Evolutionary conservation across 2,329 filamentous ascomycete genomes (phyloP).

Genomic region (Daldinia eschscholtzii): DNA sequence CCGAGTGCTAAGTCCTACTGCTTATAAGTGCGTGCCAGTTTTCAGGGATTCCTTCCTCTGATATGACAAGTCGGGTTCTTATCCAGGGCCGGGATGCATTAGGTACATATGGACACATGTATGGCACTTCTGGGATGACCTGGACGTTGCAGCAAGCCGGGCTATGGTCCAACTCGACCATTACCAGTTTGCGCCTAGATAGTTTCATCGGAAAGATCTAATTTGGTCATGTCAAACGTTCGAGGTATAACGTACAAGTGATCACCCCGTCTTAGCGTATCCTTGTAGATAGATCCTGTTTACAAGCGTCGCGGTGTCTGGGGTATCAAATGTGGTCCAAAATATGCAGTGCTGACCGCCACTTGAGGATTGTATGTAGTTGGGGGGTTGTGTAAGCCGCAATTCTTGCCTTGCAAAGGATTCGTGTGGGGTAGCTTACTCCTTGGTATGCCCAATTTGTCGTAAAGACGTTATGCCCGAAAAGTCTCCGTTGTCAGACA

Average conservation of each 20-base stretch:
- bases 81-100: background rate
- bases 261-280: background rate
- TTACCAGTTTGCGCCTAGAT: background rate
- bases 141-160: background rate
- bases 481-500: background rate
- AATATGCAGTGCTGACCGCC: conserved; percentile 7
- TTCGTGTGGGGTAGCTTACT: conserved; percentile 3
- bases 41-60: conserved; percentile 3
- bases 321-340: background rate
- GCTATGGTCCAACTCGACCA: background rate
- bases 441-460: background rate
- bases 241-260: background rate
- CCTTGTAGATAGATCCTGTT: background rate
- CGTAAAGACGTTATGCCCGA: background rate
- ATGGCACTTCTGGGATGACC: background rate
- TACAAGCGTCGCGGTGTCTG: background rate
- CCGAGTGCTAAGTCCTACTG: conserved; percentile 7
- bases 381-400: background rate
- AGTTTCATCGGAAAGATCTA: background rate
- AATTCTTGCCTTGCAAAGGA: background rate
- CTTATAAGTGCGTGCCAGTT: background rate
- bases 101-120: background rate
- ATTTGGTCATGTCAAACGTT: background rate
- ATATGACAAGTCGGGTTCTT: background rate
- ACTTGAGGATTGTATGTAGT: conserved; percentile 5